phyloP scores from a whole-genome alignment of 176 grass and related monocot species.

The Oryza meyeriana region DNA sequence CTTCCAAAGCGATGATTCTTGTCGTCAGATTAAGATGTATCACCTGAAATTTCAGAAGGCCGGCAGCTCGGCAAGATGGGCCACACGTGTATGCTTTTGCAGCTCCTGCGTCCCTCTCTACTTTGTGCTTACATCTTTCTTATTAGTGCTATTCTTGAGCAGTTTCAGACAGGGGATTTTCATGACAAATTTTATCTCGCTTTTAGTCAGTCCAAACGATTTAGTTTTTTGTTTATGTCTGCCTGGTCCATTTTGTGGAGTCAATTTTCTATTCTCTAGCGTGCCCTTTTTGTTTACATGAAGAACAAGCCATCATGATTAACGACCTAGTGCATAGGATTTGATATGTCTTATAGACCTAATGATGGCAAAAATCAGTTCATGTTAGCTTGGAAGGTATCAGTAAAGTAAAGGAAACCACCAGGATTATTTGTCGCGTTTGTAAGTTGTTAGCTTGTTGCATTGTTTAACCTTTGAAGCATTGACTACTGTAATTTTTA shows the following conservation, averaged over 20 bases:
- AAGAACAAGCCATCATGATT: constrained; percentile 21
- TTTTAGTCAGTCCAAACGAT: constrained; percentile 13
- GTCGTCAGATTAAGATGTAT: constrained; percentile 32
- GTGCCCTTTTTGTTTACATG: constrained; percentile 27
- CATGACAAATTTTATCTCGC: neutral
- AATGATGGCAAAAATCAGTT: constrained; percentile 6
- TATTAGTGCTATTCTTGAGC: neutral
- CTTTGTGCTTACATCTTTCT: neutral
- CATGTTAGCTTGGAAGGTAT: constrained; percentile 31
- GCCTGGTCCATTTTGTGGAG: neutral
- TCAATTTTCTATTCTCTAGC: neutral
- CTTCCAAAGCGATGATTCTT: constrained; percentile 35
- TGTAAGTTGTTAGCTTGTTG: constrained; percentile 7
- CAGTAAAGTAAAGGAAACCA: constrained; percentile 25
- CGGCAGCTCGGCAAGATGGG: constrained; percentile 23
- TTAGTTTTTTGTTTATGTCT: neutral
- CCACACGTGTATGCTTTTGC: constrained; percentile 20
- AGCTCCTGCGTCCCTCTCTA: constrained; percentile 30
- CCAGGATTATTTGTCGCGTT: neutral
- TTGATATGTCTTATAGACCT: constrained; percentile 14
- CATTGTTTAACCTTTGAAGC: neutral
- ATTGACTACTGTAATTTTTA: neutral
- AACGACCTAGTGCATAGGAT: constrained; percentile 15
- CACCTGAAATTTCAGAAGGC: constrained; percentile 31
- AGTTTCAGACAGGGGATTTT: neutral